Base-by-base conservation (phyloP, 352 stramenopile genomes). In the Thalassiosira ordinaria region DNA sequence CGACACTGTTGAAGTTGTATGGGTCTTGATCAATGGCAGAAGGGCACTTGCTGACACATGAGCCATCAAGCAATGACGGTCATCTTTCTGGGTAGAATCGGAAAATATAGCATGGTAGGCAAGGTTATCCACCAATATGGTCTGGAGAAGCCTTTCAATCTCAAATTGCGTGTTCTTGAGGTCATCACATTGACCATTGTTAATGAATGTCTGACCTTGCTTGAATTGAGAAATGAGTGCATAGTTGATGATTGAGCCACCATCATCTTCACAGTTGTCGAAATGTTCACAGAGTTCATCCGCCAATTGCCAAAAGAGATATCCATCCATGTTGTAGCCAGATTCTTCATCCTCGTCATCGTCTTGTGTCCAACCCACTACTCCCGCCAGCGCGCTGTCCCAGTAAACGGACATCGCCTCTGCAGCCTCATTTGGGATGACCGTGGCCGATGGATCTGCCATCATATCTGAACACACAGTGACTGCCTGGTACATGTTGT, bases 241-340 rank as follows among this genome's bases (percentile, higher is more conserved):
- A 7, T 46, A 72, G 46, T 85, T 87, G 14, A 86, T 70, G 13
- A 60, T 24, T 14, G 77, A 78, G 8, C 75, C 49, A 2, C 63
- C 80, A 62, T 76, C 39, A 9, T 59, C 44, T 16, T 87, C 72
- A 33, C 90, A 95, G 4, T 57, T 89, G 49, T 78, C 72, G 72
- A 90, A 95, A 39, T 82, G 56, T 37, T 68, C 61, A 63, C 90
- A 95, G 2, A 90, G 29, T 26, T 89, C 75, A 47, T 93, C 82
- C 13, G 88, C 86, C 29, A 88, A 41, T 13, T 86, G 61, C 52
- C 78, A 93, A 11, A 93, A 61, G 0, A 90, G 71, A 33, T 85
- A 77, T 26, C 84, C 84, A 65, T 77, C 56, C n/a, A 62, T 63
- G n/a, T 71, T 62, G n/a, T 37, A 74, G 18, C 71, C 80, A 33